Evolutionary conservation across 2,329 filamentous ascomycete species (phyloP), one percentile per base, ranked within the genome.

Genomic region (Aspergillus sp.): DNA sequence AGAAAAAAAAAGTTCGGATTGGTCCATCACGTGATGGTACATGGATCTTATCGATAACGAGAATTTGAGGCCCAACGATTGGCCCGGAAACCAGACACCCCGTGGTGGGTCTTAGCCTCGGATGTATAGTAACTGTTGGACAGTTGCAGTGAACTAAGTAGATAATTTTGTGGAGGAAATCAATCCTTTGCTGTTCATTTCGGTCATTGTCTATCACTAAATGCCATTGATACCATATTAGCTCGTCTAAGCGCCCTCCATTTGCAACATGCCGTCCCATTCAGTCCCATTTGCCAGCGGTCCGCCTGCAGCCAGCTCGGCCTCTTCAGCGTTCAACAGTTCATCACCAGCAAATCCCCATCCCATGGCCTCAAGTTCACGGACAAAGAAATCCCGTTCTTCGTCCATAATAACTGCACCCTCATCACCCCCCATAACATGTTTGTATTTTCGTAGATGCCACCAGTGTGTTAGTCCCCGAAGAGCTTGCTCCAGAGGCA

Each of bases 401-500:
- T 90, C 88, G 51, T 85, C 82, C 71, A 89, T 78, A 45, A 88
- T 81, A 9, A 81, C 79, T 15, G 83, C 68, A 15, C 73, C 75
- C 34, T 75, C 75, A n/a, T 76, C 74, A 9, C 73, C 69, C 24
- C 73, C 78, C 83, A 96, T 90, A 57, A 88, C 85, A 58, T 92
- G 89, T 19, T 90, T 89, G 69, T 96, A 97, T 61, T 86, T 78
- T 57, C 90, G 84, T 66, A 96, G 79, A 73, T 97, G 96, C 80
- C 90, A 91, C 92, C 95, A 99, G 73, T 97, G 92, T 53, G 93
- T 97, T 62, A 99, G 75, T 42, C 90, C 91, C 44, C 95, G 82
- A 45, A 98, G 80, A 1, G 91, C 92, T 78, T 97, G 93, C 76
- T 99, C 95, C 7, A 97, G 81, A 2, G 93, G 93, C 66, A 98